Evolutionary conservation across 306 rosid genomes (phyloP), one percentile per base, ranked within the genome.

Genomic region (Vachellia collinsii): DNA sequence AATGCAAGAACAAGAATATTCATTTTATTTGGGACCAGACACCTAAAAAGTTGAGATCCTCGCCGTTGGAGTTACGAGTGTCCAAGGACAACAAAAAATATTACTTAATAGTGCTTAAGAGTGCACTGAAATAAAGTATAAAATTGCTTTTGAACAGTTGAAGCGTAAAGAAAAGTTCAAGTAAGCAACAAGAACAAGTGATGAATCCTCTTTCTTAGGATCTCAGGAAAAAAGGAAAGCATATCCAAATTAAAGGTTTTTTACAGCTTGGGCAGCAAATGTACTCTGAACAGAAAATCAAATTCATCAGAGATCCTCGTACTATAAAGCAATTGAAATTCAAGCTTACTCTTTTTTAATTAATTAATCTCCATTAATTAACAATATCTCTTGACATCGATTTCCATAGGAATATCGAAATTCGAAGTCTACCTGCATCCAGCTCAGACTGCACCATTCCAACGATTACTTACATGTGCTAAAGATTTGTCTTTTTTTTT

Each of bases 1-100:
- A 74, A 81, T 42, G 70, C 70, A 74, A 66, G 80, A 41, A 59
- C 3, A 23, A 80, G 69, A 34, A 13, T 42, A 54, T 54, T 54
- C 37, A 1, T 44, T 70, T 11, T 8, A 7, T 44, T 22, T 70
- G 6, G 56, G 56, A n/a, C n/a, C n/a, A n/a, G n/a, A 70, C 6
- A 70, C 11, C 56, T 44, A 68, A 41, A 67, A 68, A 68, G 73
- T 41, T 68, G 34, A 68, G 19, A 20, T 19, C 36, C 73, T 68
- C 19, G 7, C 14, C 37, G 11, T 12, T 69, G 53, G 20, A 42
- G 37, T 37, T n/a, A 4, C 10, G n/a, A 20, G n/a, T 42, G 74
- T 20, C 72, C 8, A 3, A 66, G 47, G 23, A 66, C 5, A 17
- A 8, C 25, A 17, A 66, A 66, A 36, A 41, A 38, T 43, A 43